These are phyloP conservation scores for Xylaria grammica DNA, from an alignment of 495 filamentous ascomycete species.

Conservation along the genomic window DNA sequence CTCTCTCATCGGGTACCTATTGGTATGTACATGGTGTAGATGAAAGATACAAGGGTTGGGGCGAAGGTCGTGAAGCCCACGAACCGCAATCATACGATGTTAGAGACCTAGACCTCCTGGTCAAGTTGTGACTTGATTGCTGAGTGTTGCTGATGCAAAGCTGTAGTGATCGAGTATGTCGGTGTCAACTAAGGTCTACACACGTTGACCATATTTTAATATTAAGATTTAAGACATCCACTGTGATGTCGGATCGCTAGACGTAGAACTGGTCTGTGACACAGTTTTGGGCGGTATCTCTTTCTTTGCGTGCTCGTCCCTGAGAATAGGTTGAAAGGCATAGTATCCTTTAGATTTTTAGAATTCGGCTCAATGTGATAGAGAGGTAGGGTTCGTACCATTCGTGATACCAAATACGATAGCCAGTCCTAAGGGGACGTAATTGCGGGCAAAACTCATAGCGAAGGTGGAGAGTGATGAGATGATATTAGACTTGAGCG, in stretches of 20 bases:
- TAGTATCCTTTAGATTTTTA: constrained; percentile 47
- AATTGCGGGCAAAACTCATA: constrained; percentile 35
- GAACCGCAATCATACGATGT: background rate
- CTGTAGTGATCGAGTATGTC: background rate
- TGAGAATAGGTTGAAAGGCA: constrained; percentile 46
- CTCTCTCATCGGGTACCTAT: background rate
- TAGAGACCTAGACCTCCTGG: background rate
- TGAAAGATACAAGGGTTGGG: background rate
- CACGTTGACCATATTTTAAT: background rate
- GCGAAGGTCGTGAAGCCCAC: background rate
- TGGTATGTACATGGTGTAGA: background rate
- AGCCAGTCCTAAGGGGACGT: constrained; percentile 33
- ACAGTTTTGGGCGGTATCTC: constrained; percentile 22
- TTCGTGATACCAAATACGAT: constrained; percentile 37
- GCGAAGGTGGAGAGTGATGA: background rate
- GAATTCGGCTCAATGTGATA: constrained; percentile 24
- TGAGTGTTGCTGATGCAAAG: background rate
- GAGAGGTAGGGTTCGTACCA: constrained; percentile 34
- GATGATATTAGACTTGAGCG: too few relatives aligned
- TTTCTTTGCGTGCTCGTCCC: constrained; percentile 40
- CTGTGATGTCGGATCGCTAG: constrained; percentile 20
- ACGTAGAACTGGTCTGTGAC: constrained; percentile 1
- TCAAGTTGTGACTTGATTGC: background rate
- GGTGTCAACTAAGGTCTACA: background rate
- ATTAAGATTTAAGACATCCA: constrained; percentile 4